Conservation (phyloP, 2,329 filamentous ascomycete species). For the Alternaria metachromatica region DNA sequence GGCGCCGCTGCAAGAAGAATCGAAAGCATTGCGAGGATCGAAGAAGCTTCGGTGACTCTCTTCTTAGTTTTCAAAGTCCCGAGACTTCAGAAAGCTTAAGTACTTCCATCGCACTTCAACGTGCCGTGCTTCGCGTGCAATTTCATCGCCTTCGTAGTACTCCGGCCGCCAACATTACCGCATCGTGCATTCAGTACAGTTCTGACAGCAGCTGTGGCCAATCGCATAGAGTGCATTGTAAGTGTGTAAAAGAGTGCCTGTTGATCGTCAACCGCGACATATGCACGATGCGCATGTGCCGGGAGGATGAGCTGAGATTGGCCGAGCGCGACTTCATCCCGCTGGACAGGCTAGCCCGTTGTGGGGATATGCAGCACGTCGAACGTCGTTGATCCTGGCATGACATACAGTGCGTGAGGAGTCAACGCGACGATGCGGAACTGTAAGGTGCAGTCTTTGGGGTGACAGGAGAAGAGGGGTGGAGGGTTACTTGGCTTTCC, state of each 20-base stretch:
- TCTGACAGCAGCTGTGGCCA: slow-evolving; percentile 1
- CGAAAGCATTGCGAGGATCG: slow-evolving; percentile 17
- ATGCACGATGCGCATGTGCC: slow-evolving; percentile 21
- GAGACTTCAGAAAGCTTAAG: background rate
- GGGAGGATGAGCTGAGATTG: slow-evolving; percentile 10
- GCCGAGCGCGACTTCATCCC: background rate
- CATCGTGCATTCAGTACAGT: slow-evolving; percentile 1
- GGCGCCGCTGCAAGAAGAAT: slow-evolving; percentile 21
- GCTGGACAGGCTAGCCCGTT: background rate
- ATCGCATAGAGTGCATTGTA: slow-evolving; percentile 7
- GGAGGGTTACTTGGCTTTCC: background rate
- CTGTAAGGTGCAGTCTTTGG: background rate
- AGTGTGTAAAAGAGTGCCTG: slow-evolving; percentile 15
- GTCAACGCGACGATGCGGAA: background rate
- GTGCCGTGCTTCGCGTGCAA: background rate
- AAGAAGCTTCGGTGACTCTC: background rate
- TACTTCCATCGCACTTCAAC: background rate
- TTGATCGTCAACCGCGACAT: slow-evolving; percentile 15
- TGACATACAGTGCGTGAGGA: background rate
- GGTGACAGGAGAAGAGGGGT: background rate
- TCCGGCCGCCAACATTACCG: background rate
- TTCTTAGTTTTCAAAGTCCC: background rate
- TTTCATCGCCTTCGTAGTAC: background rate
- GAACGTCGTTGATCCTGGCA: background rate
- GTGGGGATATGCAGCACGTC: background rate